Conservation (phyloP, 345 rosid genomes). For the Cardamine occulta region DNA sequence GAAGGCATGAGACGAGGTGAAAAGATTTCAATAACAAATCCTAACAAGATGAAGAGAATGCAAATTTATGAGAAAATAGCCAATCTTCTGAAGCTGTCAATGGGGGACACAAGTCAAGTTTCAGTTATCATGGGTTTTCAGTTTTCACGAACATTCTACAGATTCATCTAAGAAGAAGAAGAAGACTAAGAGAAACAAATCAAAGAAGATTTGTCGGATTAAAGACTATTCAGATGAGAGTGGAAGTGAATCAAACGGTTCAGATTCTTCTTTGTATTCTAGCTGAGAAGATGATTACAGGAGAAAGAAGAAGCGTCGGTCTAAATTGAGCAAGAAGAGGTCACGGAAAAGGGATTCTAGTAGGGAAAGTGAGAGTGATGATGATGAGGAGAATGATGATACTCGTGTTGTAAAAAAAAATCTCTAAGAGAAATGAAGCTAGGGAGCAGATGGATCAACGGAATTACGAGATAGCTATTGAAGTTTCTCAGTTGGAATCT, state of each 20-base stretch:
- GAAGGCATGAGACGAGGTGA: too few species aligned
- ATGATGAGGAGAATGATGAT: slow-evolving; percentile 20
- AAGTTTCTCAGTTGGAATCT: slow-evolving; percentile 96
- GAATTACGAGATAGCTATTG: slow-evolving; percentile 96
- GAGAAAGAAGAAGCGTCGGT: slow-evolving; percentile 53
- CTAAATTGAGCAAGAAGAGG: slow-evolving; percentile 63
- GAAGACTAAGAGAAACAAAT: slow-evolving; percentile 54
- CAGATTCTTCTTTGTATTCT: slow-evolving; percentile 50
- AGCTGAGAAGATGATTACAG: slow-evolving; percentile 59
- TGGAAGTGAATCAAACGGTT: slow-evolving; percentile 51
- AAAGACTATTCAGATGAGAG: slow-evolving; percentile 52
- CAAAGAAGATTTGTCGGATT: slow-evolving; percentile 55
- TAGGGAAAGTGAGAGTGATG: slow-evolving; percentile 48
- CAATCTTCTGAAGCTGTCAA: too few species aligned
- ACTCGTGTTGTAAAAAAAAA: slow-evolving; percentile 41
- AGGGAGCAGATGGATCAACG: slow-evolving; percentile 95
- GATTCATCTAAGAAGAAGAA: slow-evolving; percentile 66
- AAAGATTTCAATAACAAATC: too few species aligned
- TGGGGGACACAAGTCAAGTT: too few species aligned
- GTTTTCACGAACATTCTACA: too few species aligned
- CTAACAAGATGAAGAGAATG: too few species aligned
- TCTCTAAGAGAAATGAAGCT: slow-evolving; percentile 85
- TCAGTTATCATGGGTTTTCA: too few species aligned
- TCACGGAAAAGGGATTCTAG: slow-evolving; percentile 51
- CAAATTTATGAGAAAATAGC: too few species aligned